These are phyloP conservation scores for Tulasnella calospora DNA, from an alignment of 768 basidiomycete species.

Conservation along the genomic window DNA sequence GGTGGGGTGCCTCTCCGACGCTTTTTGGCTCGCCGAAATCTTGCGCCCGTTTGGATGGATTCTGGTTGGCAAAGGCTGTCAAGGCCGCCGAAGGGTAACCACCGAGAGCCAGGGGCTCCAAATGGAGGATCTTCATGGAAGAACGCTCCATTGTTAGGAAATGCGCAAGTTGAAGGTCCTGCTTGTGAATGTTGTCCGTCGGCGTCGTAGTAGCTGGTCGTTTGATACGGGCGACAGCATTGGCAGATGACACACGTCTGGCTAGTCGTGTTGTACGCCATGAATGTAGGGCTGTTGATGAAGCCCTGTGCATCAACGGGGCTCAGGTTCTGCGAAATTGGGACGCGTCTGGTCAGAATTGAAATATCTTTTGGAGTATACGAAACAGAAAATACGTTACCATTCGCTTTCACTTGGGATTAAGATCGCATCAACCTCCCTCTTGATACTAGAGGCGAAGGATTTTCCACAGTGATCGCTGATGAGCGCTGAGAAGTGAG, in stretches of 20 bases:
- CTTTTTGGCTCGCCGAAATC: conserved; percentile 11
- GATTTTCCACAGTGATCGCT: background rate
- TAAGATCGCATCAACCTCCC: background rate
- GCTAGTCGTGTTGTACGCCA: conserved; percentile 13
- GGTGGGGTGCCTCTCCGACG: background rate
- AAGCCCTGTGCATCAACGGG: conserved; percentile 18
- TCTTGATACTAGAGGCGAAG: background rate
- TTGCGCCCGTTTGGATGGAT: background rate
- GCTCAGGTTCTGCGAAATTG: conserved; percentile 5
- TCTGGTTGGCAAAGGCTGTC: background rate
- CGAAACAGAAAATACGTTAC: background rate
- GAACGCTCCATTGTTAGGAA: background rate
- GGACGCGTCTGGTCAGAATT: conserved; percentile 2
- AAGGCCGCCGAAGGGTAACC: background rate
- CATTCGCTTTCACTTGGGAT: conserved; percentile 5
- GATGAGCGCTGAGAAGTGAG: background rate
- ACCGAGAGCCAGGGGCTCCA: background rate
- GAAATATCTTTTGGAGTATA: background rate
- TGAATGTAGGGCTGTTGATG: conserved; percentile 16
- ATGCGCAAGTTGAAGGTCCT: background rate
- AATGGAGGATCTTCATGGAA: conserved; percentile 7
- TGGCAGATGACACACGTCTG: conserved; percentile 7
- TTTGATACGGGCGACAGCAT: background rate
- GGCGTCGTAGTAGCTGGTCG: background rate
- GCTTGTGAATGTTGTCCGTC: background rate